Evolutionary conservation across 257 asterid genomes (phyloP).

Genomic region (Cinchona pubescens): DNA sequence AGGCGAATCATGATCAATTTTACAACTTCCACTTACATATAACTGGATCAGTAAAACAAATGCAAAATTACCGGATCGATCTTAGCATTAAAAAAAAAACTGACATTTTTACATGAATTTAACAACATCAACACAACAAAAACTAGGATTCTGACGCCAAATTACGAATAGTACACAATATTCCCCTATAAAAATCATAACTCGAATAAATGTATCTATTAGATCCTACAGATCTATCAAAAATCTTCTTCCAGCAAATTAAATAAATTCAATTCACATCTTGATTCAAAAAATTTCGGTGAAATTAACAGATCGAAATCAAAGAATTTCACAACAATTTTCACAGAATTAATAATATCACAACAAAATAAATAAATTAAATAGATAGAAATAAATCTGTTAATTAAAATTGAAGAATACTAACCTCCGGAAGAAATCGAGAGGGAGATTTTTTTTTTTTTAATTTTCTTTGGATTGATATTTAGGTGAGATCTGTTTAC

Average conservation of each 20-base stretch:
- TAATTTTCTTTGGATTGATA: background rate
- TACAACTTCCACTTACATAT: background rate
- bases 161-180: background rate
- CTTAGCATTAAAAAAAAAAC: background rate
- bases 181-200: background rate
- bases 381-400: background rate
- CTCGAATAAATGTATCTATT: no score
- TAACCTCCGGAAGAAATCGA: background rate
- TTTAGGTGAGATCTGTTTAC: background rate
- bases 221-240: constrained; percentile 9
- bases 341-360: background rate
- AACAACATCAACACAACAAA: background rate
- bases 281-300: background rate
- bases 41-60: background rate
- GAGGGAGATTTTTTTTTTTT: background rate
- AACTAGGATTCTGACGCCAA: background rate
- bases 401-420: background rate
- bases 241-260: background rate
- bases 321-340: background rate
- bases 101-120: background rate
- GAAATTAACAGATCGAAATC: background rate
- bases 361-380: background rate
- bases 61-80: background rate
- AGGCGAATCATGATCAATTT: no score
- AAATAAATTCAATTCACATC: background rate